Evolutionary conservation across 257 asterid genomes (phyloP), one percentile per base, ranked within the genome.

Genomic region (Solanum piurae): DNA sequence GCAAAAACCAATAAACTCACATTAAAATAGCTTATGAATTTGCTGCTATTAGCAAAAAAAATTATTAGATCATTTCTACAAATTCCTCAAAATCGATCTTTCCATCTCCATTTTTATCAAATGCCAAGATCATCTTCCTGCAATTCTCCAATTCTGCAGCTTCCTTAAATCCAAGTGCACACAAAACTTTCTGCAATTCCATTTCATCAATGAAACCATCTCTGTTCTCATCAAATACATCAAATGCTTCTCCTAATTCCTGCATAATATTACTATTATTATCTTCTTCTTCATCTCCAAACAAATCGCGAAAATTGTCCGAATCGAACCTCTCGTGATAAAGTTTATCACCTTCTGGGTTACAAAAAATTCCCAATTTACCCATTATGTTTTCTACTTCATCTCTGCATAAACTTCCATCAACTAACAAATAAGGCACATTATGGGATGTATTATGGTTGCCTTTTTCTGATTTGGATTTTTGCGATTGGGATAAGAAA

Each of bases 101-200:
- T 2, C 89, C 91, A 89, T 89, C 91, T 7, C 87, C 75, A 76
- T 89, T 84, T 37, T 76, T 62, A 89, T 89, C 91, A 89, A 84
- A 84, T 12, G 31, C 73, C 37, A 85, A 58, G 10, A 89, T 87
- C 91, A 89, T 89, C 36, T 52, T 87, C 86, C 38, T 74, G 76
- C 91, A 87, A 55, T 84, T 87, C 23, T 89, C 87, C 82, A 89
- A 31, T 36, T 77, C 88, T n/a, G 69, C 73, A 23, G 79, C 91
- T 76, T 87, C 88, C 9, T 52, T 79, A 25, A 66, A 75, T 36
- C 89, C 91, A n/a, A 89, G 76, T 46, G 83, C 84, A 44, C 58
- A 52, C 4, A 89, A n/a, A 14, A 89, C 86, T 40, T n/a, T 66
- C 49, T 84, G 86, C 73, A 89, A 55, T 46, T 87, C 89, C 7